Evolutionary conservation across 176 grass and related monocot genomes (phyloP).

Genomic region (Panicum miliaceum): DNA sequence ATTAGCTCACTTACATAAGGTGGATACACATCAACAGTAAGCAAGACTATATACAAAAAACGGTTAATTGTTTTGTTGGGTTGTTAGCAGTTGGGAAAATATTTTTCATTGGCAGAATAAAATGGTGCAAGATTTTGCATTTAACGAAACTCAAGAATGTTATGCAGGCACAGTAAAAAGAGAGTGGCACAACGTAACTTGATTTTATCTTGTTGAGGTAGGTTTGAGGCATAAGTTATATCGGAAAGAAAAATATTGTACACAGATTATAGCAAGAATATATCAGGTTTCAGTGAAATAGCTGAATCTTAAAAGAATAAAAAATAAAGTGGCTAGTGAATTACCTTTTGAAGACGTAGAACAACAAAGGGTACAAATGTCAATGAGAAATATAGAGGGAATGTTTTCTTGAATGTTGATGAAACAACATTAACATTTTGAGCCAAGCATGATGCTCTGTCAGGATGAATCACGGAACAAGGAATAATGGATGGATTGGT

Average conservation of each 20-base stretch:
- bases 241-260: slow-evolving; percentile 25
- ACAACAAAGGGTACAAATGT: slow-evolving; percentile 96
- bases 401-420: slow-evolving; percentile 98
- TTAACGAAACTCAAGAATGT: slow-evolving; percentile 27
- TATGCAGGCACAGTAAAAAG: slow-evolving; percentile 25
- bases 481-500: slow-evolving; percentile 76
- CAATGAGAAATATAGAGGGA: slow-evolving; percentile 97
- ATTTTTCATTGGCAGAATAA: slow-evolving; percentile 24
- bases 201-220: neutral
- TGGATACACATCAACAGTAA: neutral
- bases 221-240: slow-evolving; percentile 26
- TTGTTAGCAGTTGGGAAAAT: neutral
- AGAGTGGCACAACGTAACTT: slow-evolving; percentile 12
- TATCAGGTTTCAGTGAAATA: slow-evolving; percentile 14
- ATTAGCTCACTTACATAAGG: slow-evolving; percentile 36
- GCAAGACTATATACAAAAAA: slow-evolving; percentile 6
- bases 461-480: slow-evolving; percentile 91
- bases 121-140: slow-evolving; percentile 2
- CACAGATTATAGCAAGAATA: neutral
- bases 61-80: neutral
- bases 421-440: slow-evolving; percentile 72
- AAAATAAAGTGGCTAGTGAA: slow-evolving; percentile 26
- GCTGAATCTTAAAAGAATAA: slow-evolving; percentile 29
- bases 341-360: slow-evolving; percentile 96
- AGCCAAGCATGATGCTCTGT: slow-evolving; percentile 74